Evolutionary conservation across 306 rosid species (phyloP), one percentile per base, ranked within the genome.

Genomic region (Prunus kanzakura): DNA sequence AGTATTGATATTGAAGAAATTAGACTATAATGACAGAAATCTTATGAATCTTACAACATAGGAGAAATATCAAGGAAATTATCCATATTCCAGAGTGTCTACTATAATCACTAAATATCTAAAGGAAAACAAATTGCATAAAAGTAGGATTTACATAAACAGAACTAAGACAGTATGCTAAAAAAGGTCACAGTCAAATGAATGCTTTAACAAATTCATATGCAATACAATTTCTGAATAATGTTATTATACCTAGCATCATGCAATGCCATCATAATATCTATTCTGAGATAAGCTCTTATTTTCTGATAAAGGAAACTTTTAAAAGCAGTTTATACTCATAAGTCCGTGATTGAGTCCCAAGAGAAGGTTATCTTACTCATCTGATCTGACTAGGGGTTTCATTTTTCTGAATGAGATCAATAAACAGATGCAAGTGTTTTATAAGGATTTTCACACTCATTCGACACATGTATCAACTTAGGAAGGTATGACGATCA

Each of bases 401-500:
- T 72, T 72, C 41, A n/a, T 29, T 27, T 29, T 18, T 64, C 49
- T 18, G 47, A 41, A 78, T 55, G 14, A 74, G 25, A 67, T 32
- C 45, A 30, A 56, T 18, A 23, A 56, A 76, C 23, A 30, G 9
- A 62, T n/a, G 46, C 75, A 50, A 57, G 71, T 16, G 51, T 30
- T 12, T 19, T 67, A 56, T 61, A 67, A n/a, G 45, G 20, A 71
- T 11, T 63, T 46, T 56, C 60, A 64, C 67, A 65, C 32, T 83
- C 63, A 80, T 78, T 19, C 43, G 70, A 35, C n/a, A 10, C 43
- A 63, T 3, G 22, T 55, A 74, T 69, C 79, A 61, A 64, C 74
- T 19, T 54, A 8, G 73, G 50, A 64, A 56, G 68, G 81, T 11
- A 79, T 47, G 61, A 38, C 50, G 64, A 77, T 30, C 22, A 72